Evolutionary conservation across 2,329 filamentous ascomycete genomes (phyloP), one percentile per base, ranked within the genome.

Genomic region (Aspergillus hiratsukae): DNA sequence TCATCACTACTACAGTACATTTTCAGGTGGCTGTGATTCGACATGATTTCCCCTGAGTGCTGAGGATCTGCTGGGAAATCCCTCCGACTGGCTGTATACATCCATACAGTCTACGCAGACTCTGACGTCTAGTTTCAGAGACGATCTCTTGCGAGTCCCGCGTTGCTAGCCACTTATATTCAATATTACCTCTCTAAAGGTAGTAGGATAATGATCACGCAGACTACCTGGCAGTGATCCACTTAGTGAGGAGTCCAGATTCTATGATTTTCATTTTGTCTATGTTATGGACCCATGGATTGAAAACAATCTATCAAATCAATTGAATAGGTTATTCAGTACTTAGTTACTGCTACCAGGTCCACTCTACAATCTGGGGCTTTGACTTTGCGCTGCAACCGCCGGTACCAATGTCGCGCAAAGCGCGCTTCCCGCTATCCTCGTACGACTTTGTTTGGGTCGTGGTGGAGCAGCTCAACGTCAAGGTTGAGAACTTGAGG

Each of bases 381-480:
- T 67, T 62, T 64, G 66, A 68, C 62, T 67, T 62, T 64, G 66
- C 68, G 67, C 69, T 69, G 65, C 63, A 71, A 69, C 68, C 69
- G 69, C 69, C 54, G 11, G 23, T 46, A 7, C 57, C 60, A 50
- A 64, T 64, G 61, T 69, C 66, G 65, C 69, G 68, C 56, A 69
- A 70, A 69, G 71, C 72, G 72, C 72, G 72, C 66, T 74, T 74
- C 68, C 71, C 72, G 72, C 70, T 60, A 51, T 53, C 23, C 27
- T 52, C 59, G 31, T 14, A 35, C 55, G 21, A 46, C 23, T 27
- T 25, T 19, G n/a, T 46, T 25, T 19, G n/a, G 41, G 19, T 45
- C n/a, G 31, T 8, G 3, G 41, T 45, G 41, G 41, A 45, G 41
- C 41, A 21, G 41, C 37, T 58, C 43, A 17, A 17, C 4, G 5